phyloP scores from a whole-genome alignment of 1,139 yeast species.

The Blastobotrys raffinosifermentans region DNA sequence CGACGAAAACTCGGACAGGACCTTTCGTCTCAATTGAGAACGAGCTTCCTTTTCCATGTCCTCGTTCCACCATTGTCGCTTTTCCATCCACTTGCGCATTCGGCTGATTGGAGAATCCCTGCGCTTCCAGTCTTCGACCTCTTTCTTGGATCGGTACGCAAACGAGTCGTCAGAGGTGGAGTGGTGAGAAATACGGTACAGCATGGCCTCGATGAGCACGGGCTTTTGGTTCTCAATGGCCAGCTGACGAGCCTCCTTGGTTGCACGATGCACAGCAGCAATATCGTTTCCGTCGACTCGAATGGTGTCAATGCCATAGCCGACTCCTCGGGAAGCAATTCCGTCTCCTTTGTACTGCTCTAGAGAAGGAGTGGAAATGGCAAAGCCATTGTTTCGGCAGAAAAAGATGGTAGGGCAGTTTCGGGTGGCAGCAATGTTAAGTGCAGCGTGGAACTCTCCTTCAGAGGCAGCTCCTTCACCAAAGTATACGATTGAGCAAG shows the following conservation, averaged over 20 bases:
- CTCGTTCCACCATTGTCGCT: slow-evolving; percentile 30
- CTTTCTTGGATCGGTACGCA: slow-evolving; percentile 33
- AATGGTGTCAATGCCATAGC: slow-evolving; percentile 34
- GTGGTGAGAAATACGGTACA: slow-evolving; percentile 35
- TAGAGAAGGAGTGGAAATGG: slow-evolving; percentile 33
- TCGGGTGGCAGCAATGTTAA: slow-evolving; percentile 35
- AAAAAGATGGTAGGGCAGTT: slow-evolving; percentile 32
- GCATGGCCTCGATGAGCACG: slow-evolving; percentile 35
- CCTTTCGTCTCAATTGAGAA: slow-evolving; percentile 22
- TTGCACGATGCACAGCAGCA: slow-evolving; percentile 32
- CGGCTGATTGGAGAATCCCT: slow-evolving; percentile 33
- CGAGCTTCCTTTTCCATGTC: slow-evolving; percentile 26
- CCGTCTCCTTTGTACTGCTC: slow-evolving; percentile 37
- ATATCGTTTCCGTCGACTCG: slow-evolving; percentile 36
- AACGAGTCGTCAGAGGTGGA: slow-evolving; percentile 36
- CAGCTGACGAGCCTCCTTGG: slow-evolving; percentile 27
- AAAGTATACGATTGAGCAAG: slow-evolving; percentile 30
- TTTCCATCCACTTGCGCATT: slow-evolving; percentile 33
- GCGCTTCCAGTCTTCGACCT: slow-evolving; percentile 35
- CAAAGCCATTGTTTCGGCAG: slow-evolving; percentile 36
- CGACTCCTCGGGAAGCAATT: slow-evolving; percentile 32
- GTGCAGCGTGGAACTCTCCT: slow-evolving; percentile 36
- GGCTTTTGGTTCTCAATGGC: slow-evolving; percentile 31
- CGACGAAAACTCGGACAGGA: slow-evolving; percentile 27
- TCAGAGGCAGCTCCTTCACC: slow-evolving; percentile 38